Evolutionary conservation across 1,284 basidiomycete genomes (phyloP), one percentile per base, ranked within the genome.

Genomic region (Veloboletus limbatus): DNA sequence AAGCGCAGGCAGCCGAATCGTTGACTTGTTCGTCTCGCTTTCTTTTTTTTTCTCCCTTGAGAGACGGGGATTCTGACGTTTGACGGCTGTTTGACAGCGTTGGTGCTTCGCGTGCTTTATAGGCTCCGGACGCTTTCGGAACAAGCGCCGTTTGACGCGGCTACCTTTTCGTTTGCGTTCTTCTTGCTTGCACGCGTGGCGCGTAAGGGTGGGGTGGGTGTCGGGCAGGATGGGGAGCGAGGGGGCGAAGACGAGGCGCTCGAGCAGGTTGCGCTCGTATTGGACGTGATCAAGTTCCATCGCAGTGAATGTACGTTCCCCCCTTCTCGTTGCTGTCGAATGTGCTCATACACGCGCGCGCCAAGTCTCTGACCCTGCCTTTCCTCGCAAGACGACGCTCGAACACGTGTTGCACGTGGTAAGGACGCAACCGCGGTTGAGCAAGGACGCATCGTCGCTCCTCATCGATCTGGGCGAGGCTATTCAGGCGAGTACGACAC

Each of bases 261-360:
- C 26, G 96, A 99, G 67, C 96, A 98, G 67, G 76, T 97, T 7
- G 78, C 90, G 8, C 76, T 99, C 17, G 79, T 84, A 0, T 72
- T 99, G 20, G 89, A 92, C 52, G 82, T 97, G 52, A 80, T 99
- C 55, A 85, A 81, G 49, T 92, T 91, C 68, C 93, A 98, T 62
- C 81, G 79, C 47, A 81, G 81, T 38, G 86, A 92, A 72, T 96
- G 92, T 92, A 60, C 57, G 83, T 56, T 22, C 4, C 3, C 6
- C 27, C 16, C 8, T 7, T 36, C 8, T 14, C 35, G n/a, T 7
- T 18, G 17, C 14, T 2, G n/a, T 8, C 8, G 5, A 8, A 9
- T 17, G 17, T 13, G 9, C 32, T 40, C 26, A 44, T 24, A 7
- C 5, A 4, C 7, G 5, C 17, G 6, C 4, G 2, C 6, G n/a